Base-by-base conservation (phyloP, 2,329 filamentous ascomycete species). In the Sarocladiaceae sp. region DNA sequence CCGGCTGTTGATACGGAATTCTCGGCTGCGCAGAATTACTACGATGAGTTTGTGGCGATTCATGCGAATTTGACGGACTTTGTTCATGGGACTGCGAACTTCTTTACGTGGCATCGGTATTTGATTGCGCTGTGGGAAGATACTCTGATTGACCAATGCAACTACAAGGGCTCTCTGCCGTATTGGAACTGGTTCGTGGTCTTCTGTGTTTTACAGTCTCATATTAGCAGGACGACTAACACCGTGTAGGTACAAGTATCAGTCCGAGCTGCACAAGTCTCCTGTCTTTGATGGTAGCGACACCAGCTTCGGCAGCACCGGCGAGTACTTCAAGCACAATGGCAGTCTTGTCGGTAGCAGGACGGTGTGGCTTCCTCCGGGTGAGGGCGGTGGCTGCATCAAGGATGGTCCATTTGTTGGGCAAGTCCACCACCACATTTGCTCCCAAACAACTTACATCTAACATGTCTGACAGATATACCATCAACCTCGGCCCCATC, bases 271-370 rank as follows among this genome's bases (percentile, higher is more conserved):
- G 26, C 44, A 48, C 44, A 65, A 58, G 57, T 69, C 65, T n/a
- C 61, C 68, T 10, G 59, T 73, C 22, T 71, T 70, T 54, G 70
- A 74, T 48, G 71, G 71, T 31, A 71, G 65, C 49, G 65, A 64
- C 1, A 65, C 60, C 51, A 69, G 65, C 12, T 61, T 73, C 56
- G 66, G 66, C 12, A 68, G 69, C n/a, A 66, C 73, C 40, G 71
- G 72, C 4, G 65, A 52, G 11, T 60, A 60, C 51, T 58, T 69
- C 51, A 47, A 60, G 36, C 58, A 60, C 22, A 57, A 62, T 25
- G 59, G 52, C 26, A 51, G 56, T 58, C 36, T 55, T 17, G 55
- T 57, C 28, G 50, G 44, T 20, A 56, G 58, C 5, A 59, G 63
- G 3, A 53, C 60, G n/a, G 59, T 71, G 33, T 52, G 55, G 2